phyloP scores from a whole-genome alignment of 2,329 filamentous ascomycete species.

The Alternaria sp. region DNA sequence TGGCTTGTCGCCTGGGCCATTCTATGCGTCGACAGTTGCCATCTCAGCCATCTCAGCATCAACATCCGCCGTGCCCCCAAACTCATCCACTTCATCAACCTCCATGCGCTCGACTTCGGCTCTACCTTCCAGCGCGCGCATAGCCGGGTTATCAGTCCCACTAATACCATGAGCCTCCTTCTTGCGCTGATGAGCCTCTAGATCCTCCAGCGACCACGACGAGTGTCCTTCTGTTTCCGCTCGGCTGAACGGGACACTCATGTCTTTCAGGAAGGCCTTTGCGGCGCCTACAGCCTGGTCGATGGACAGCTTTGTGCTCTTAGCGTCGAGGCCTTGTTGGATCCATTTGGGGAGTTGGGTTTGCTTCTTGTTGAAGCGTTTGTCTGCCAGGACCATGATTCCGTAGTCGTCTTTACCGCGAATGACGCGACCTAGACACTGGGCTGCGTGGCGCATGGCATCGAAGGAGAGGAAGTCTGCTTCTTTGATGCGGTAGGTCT shows the following conservation, averaged over 20 bases:
- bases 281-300: conserved; percentile 93
- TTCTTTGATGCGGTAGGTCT: conserved; percentile 95
- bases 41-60: conserved; percentile 48
- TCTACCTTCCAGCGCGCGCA: conserved; percentile 39
- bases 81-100: conserved; percentile 38
- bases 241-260: conserved; percentile 87
- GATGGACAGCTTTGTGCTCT: conserved; percentile 87
- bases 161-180: conserved; percentile 71
- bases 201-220: conserved; percentile 84
- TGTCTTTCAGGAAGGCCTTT: conserved; percentile 85
- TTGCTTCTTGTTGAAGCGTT: conserved; percentile 90
- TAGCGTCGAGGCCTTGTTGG: conserved; percentile 81
- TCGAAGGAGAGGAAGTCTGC: conserved; percentile 99
- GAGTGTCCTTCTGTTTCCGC: conserved; percentile 90
- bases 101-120: conserved; percentile 31
- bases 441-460: conserved; percentile 97
- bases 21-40: conserved; percentile 15
- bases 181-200: conserved; percentile 79
- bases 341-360: conserved; percentile 96
- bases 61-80: conserved; percentile 40
- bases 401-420: conserved; percentile 98
- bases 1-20: not conserved
- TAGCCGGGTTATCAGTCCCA: conserved; percentile 61
- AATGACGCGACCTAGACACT: conserved; percentile 92
- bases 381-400: conserved; percentile 98